Evolutionary conservation across 768 basidiomycete genomes (phyloP), one percentile per base, ranked within the genome.

Genomic region (Trametes coccinea): DNA sequence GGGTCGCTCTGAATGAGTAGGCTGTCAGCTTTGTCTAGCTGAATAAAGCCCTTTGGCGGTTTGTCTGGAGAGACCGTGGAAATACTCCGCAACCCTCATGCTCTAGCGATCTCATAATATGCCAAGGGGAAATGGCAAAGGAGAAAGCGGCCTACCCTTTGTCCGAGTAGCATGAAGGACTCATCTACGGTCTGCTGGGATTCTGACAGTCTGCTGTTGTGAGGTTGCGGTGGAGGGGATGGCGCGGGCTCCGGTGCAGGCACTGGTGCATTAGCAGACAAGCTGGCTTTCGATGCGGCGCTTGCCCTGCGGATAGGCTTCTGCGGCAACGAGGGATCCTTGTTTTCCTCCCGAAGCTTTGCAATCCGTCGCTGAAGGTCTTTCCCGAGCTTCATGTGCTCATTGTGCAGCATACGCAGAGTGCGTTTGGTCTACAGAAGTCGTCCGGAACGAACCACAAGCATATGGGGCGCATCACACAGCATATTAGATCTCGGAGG

Each of bases 111-210:
- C 34, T n/a, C 30, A 46, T 53, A 39, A 48, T 4, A 10, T 6
- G 5, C 14, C 55, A 56, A 56, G 46, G 33, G 27, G n/a, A 11
- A 37, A 46, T 44, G 44, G 43, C 41, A 8, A 33, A 40, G 29
- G 34, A 11, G 33, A 43, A 6, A 8, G 3, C 6, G 8, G 50
- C 57, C 16, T 60, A 78, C 84, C 67, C 85, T 82, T 71, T 92
- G 91, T 16, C 90, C 90, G 3, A 93, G 78, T 2, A 94, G 79
- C 92, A 94, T 92, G 68, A 93, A 94, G 0, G 92, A 93, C 70
- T 93, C 92, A 49, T 93, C 92, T 1, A 90, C 89, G 1, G 86
- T 83, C 62, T 84, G 83, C 64, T 78, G 76, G 1, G 78, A 78
- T 29, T 78, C 76, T 1, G 67, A 67, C 45, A 70, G 81, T 78